Conservation (phyloP, 2,329 filamentous ascomycete species). For the Colletotrichum musicola region DNA sequence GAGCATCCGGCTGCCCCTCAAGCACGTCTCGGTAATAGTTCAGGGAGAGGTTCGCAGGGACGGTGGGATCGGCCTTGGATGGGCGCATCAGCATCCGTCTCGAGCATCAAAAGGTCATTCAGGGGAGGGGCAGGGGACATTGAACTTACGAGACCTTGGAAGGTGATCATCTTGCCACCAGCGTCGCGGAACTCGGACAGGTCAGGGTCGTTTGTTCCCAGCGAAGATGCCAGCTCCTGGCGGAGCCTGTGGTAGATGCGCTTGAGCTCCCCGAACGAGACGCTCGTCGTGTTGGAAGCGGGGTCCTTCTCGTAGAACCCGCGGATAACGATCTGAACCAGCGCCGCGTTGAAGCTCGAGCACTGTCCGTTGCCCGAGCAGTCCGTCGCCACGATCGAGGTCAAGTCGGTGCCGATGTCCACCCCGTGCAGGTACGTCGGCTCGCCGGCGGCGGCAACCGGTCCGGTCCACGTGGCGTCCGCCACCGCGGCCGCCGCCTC, state of each 20-base stretch:
- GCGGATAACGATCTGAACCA: neutral
- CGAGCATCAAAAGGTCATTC: neutral
- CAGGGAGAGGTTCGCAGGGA: slow-evolving; percentile 28
- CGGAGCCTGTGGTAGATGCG: neutral
- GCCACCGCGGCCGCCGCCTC: neutral
- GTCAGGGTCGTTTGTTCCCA: neutral
- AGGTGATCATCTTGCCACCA: slow-evolving; percentile 54
- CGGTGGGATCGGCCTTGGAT: slow-evolving; percentile 40
- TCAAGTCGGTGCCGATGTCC: slow-evolving; percentile 9
- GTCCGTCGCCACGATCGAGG: neutral
- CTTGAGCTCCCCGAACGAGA: neutral
- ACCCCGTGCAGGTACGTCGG: neutral
- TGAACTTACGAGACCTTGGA: slow-evolving; percentile 50
- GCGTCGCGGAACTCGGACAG: slow-evolving; percentile 52
- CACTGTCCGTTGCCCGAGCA: neutral
- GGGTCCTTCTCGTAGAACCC: neutral
- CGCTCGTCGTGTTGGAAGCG: neutral
- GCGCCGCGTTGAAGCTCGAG: neutral
- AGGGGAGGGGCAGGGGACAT: fast-evolving
- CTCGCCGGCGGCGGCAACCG: neutral
- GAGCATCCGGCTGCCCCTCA: slow-evolving; percentile 25
- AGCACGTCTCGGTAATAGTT: slow-evolving; percentile 45
- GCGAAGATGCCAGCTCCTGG: neutral
- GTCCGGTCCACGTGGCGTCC: slow-evolving; percentile 1
- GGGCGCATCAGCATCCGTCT: slow-evolving; percentile 40